Base-by-base conservation (phyloP, 1,284 basidiomycete species). In the Pyrrhoderma noxium region DNA sequence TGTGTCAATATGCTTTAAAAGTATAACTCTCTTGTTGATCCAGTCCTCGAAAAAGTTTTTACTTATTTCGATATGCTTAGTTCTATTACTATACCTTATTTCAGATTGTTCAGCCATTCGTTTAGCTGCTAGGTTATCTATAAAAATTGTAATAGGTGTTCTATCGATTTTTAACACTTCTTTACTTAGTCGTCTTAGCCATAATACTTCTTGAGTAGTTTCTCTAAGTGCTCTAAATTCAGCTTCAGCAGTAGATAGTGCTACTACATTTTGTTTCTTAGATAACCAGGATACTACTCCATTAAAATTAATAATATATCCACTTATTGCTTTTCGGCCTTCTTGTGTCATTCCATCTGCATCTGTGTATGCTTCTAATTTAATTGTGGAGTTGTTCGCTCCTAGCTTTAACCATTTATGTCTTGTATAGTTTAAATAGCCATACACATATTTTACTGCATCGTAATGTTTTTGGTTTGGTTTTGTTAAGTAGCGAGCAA, bases 1-100 rank as follows among this genome's bases (percentile, higher is more conserved):
- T 2, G 59, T 58, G 5, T 54, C 56, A 41, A 41, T 50, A 40
- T 59, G 60, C 2, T 21, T 11, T 19, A 62, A 7, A 3, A 14
- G 16, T 34, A 62, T 49, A 14, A 64, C 58, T 1, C 36, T 0
- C 62, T 59, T 21, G 61, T 42, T 48, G 16, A 56, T 43, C 22
- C 58, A 61, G 49, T 67, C 67, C 46, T 62, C 57, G 1, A 42
- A 41, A n/a, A n/a, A n/a, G n/a, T n/a, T n/a, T n/a, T n/a, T n/a
- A n/a, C n/a, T n/a, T 19, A 67, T 57, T 41, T 66, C 60, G 36
- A 70, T 67, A 55, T 70, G 68, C 52, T 68, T 68, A 19, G 61
- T 57, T 1, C 60, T 31, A n/a, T 55, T 57, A 48, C 67, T 66
- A 48, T 59, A 58, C 3, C 47, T 16, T 37, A 64, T 58, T 36